Evolutionary conservation across 2,329 filamentous ascomycete species (phyloP), one percentile per base, ranked within the genome.

Genomic region (Emericellopsis atlantica): DNA sequence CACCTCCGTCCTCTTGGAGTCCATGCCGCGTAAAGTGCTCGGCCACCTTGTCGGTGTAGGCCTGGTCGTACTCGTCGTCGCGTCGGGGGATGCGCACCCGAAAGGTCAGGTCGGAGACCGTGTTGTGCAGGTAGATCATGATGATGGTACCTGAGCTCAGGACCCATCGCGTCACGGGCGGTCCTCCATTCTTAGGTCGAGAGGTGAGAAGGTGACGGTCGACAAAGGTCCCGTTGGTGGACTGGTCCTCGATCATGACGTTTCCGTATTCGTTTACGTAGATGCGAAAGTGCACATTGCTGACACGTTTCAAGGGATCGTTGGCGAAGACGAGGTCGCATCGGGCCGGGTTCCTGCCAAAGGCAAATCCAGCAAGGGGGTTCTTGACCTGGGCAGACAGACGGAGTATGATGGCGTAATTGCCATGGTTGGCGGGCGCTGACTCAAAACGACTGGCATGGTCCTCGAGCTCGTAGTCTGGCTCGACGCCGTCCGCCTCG

Each of bases 201-300:
- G 55, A 51, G 38, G 61, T 66, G 49, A 98, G 69, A 31, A 86
- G 65, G 15, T 69, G 66, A 21, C 76, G 71, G 59, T 96, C 89
- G 43, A 96, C 86, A 44, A 86, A 69, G 4, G 92, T 96, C 23
- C 92, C 92, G 53, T 96, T 98, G n/a, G 88, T 95, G 0, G 92
- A 96, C 55, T 80, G 75, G 55, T 98, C 92, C 58, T 95, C 81
- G 11, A 96, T 67, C 87, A 98, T 95, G 48, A 95, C 72, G 43
- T 84, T 80, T 23, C 84, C 86, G 47, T 85, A 77, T n/a, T 79
- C 69, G 51, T 93, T 98, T 51, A 95, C 71, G 54, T 83, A 95
- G 46, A 98, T 94, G 40, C 87, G 81, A 57, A 96, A 98, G 57
- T 98, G 92, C n/a, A 84, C 72, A 55, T 96, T 95, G 66, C 90